Conservation (phyloP, 345 rosid genomes). For the Eucalyptus camaldulensis region DNA sequence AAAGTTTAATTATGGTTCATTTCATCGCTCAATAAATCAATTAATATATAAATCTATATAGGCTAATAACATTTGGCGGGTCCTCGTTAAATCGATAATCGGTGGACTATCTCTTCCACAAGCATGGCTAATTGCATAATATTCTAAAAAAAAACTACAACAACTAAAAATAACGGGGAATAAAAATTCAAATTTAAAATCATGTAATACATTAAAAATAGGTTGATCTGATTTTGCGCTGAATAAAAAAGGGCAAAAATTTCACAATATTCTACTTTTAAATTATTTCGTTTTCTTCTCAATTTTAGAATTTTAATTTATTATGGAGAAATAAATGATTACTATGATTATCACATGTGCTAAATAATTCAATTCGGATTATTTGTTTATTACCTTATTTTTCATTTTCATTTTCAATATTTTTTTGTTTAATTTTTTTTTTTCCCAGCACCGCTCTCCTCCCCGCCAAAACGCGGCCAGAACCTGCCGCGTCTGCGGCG, state of each 20-base stretch:
- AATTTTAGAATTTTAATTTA: not conserved
- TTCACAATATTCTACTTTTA: not conserved
- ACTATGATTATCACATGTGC: not conserved
- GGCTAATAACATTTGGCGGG: not conserved
- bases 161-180: rapidly evolving
- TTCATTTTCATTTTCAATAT: not conserved
- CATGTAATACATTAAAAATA: not conserved
- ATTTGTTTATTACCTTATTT: not conserved
- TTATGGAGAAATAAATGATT: not conserved
- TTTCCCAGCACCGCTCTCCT: slow-evolving; percentile 13
- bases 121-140: rapidly evolving
- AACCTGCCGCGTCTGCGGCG: slow-evolving; percentile 68
- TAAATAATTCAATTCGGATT: not conserved
- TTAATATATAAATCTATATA: not conserved
- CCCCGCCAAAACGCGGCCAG: slow-evolving; percentile 22
- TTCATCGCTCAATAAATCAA: not conserved
- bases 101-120: not conserved
- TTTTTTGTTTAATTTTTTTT: not conserved
- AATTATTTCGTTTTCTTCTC: not conserved
- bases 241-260: rapidly evolving
- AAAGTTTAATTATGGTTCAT: rapidly evolving
- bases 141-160: not conserved
- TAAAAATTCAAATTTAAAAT: not conserved
- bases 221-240: too few relatives aligned
- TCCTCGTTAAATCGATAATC: rapidly evolving